Conservation (phyloP, 2,329 filamentous ascomycete species). For the Colletotrichum sp. region DNA sequence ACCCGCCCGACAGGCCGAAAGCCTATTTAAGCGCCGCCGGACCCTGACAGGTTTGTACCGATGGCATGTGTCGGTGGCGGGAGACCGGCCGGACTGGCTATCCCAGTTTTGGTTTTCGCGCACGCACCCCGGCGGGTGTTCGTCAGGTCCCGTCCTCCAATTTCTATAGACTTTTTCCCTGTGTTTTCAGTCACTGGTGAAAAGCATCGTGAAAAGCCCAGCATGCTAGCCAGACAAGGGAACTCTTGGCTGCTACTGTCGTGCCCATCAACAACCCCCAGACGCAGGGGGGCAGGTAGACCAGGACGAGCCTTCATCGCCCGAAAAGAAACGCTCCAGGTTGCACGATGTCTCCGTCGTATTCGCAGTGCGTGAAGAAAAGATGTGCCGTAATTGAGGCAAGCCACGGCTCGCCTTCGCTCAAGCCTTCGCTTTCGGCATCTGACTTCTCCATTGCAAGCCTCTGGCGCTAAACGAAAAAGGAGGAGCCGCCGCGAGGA, state of each 20-base stretch:
- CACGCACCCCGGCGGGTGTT: slow-evolving; percentile 1
- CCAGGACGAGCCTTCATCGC: not conserved
- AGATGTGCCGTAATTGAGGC: not conserved
- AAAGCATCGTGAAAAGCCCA: not conserved
- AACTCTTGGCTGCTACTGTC: not conserved
- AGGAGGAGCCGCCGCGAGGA: not conserved
- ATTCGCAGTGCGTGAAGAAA: not conserved
- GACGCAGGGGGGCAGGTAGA: not conserved
- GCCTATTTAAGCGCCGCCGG: not conserved
- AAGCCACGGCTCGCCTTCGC: not conserved
- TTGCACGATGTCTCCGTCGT: not conserved
- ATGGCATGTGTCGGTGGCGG: not conserved
- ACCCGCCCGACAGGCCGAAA: slow-evolving; percentile 5
- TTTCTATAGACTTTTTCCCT: not conserved
- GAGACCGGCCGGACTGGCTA: not conserved
- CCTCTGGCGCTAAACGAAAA: not conserved
- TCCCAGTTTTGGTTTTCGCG: not conserved
- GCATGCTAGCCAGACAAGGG: not conserved
- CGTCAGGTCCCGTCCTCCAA: not conserved
- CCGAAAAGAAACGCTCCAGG: not conserved
- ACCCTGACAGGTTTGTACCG: not conserved
- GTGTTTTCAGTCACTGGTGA: not conserved
- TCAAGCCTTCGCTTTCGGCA: slow-evolving; percentile 1
- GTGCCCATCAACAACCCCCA: not conserved
- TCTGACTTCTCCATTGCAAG: not conserved